These are phyloP conservation scores for Coemansia sp. DNA, from an alignment of 192 early-diverging fungal genomes.

Conservation along the genomic window DNA sequence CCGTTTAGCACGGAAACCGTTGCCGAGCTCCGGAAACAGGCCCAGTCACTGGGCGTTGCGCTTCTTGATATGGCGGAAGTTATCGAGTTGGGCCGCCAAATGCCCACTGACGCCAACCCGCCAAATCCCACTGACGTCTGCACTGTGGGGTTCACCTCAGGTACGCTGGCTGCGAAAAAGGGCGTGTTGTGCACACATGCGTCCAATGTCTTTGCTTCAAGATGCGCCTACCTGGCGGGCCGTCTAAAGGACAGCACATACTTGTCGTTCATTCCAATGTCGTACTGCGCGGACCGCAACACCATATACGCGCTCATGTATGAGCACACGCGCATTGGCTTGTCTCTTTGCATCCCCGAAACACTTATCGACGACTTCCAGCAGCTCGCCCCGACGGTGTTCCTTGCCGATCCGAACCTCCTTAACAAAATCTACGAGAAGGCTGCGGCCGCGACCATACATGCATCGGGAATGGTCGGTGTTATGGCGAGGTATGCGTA, in stretches of 20 bases:
- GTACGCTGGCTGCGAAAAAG: constrained; percentile 71
- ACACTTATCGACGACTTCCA: constrained; percentile 76
- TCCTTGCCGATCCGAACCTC: constrained; percentile 72
- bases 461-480: constrained; percentile 48
- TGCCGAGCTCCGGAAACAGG: constrained; percentile 59
- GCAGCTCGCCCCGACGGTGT: constrained; percentile 71
- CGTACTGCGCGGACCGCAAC: constrained; percentile 78
- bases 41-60: constrained; percentile 60
- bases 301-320: constrained; percentile 52
- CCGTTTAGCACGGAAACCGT: constrained; percentile 17
- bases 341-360: constrained; percentile 68
- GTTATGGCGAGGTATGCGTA: constrained; percentile 54
- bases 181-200: constrained; percentile 69
- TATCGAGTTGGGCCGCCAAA: constrained; percentile 60
- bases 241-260: constrained; percentile 7
- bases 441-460: constrained; percentile 56
- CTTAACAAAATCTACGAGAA: constrained; percentile 82
- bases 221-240: background rate
- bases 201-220: constrained; percentile 22
- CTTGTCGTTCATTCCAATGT: constrained; percentile 71
- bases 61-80: constrained; percentile 61
- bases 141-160: constrained; percentile 74
- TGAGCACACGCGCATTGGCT: constrained; percentile 68
- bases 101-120: constrained; percentile 46
- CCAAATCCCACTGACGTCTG: constrained; percentile 67